phyloP scores from a whole-genome alignment of 345 rosid species.

The Eutrema heterophyllum region DNA sequence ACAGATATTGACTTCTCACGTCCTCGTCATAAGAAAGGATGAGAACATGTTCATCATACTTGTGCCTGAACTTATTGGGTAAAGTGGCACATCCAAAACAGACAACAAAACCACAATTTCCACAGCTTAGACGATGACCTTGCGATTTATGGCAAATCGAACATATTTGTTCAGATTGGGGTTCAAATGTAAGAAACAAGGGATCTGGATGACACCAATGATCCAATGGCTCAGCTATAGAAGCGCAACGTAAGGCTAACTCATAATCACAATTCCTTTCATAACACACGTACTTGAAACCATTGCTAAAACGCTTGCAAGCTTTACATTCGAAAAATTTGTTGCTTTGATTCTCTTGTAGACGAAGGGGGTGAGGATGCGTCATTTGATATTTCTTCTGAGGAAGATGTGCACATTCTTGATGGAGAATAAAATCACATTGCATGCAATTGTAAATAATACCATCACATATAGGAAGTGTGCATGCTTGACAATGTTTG shows the following conservation, averaged over 20 bases:
- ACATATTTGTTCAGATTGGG: background rate
- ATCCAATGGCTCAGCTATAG: background rate
- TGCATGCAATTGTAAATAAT: conserved; percentile 12
- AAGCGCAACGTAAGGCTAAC: background rate
- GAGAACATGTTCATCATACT: conserved; percentile 2
- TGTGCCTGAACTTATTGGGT: background rate
- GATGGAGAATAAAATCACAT: conserved; percentile 22
- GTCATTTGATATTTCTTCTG: background rate
- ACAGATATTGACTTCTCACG: background rate
- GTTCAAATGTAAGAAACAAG: background rate
- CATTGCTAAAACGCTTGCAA: fast-evolving
- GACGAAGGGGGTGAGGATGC: conserved; percentile 1
- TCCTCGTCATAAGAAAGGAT: background rate
- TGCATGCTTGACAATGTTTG: conserved; percentile 15
- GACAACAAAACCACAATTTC: background rate
- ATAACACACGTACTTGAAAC: background rate
- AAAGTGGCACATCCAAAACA: background rate
- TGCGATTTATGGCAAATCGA: background rate
- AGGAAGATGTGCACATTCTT: conserved; percentile 26
- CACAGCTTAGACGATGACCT: background rate
- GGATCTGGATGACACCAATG: background rate
- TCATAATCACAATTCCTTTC: background rate
- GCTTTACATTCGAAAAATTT: background rate
- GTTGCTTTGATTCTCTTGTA: background rate
- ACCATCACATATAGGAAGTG: background rate